A percentile compares a stretch with the other conserved stretches of the same genome.
phyloP scores from a whole-genome alignment of 1,284 basidiomycete species.

The Dichomitus squalens region DNA sequence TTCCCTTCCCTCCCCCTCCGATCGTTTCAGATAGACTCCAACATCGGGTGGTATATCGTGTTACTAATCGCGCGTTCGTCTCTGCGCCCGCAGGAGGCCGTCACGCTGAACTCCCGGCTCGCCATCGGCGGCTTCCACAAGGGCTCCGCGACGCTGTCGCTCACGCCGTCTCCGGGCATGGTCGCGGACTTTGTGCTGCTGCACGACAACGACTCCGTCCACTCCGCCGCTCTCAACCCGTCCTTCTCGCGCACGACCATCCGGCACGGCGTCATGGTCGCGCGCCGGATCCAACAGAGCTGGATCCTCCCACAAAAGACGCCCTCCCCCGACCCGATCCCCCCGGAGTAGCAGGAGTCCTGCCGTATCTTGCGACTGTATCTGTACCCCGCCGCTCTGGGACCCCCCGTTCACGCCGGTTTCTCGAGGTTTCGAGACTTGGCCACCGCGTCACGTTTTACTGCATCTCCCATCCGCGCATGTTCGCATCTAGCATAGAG shows the following conservation, averaged over 20 bases:
- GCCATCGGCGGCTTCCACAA: conserved; percentile 43
- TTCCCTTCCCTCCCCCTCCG: not conserved
- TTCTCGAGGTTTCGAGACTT: not conserved
- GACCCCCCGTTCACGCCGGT: no score
- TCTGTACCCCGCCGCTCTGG: no score
- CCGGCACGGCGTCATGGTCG: conserved; percentile 30
- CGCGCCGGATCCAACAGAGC: conserved; percentile 21
- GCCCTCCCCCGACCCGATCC: conserved; percentile 16
- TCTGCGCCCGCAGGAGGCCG: conserved; percentile 24
- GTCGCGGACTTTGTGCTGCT: conserved; percentile 63
- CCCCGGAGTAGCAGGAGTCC: conserved; percentile 1
- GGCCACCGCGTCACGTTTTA: not conserved
- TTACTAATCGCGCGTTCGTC: conserved; percentile 1
- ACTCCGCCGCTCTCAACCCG: conserved; percentile 52
- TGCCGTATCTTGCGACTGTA: no score
- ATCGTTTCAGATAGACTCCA: not conserved
- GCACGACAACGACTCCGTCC: conserved; percentile 48
- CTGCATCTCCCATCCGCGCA: not conserved
- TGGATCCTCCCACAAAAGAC: conserved; percentile 25
- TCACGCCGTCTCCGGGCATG: conserved; percentile 41
- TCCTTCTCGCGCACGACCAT: conserved; percentile 48
- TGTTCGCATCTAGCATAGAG: not conserved
- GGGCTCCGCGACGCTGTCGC: conserved; percentile 30
- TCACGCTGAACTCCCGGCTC: conserved; percentile 28
- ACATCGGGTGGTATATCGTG: not conserved